A percentile compares a stretch with the other conserved stretches of the same genome.
These are phyloP conservation scores for Acanthamoeba triangularis DNA, from an alignment of 208 protist genomes.

Conservation along the genomic window DNA sequence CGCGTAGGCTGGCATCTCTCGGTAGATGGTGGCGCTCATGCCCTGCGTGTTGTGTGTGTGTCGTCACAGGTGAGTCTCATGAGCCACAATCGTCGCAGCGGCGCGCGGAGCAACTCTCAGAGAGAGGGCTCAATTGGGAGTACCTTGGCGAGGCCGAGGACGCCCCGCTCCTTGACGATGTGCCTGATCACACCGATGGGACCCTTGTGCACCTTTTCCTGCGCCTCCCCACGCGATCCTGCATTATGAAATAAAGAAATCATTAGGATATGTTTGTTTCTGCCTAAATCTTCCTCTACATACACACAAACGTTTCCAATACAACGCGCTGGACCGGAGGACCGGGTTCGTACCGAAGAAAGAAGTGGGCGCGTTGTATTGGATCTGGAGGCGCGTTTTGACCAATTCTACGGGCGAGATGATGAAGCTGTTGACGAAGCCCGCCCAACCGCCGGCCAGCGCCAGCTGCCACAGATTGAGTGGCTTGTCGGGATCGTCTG, in stretches of 20 bases:
- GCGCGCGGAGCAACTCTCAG: too few relatives aligned
- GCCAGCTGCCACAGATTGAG: conserved; percentile 69
- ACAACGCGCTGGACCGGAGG: too few relatives aligned
- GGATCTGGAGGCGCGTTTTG: conserved; percentile 73
- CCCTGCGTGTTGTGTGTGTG: not conserved
- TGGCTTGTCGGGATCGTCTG: conserved; percentile 19
- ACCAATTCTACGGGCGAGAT: conserved; percentile 63
- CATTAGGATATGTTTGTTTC: not conserved
- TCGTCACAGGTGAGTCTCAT: not conserved
- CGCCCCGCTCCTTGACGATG: conserved; percentile 40
- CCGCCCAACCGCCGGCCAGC: conserved; percentile 49
- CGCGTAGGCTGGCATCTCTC: conserved; percentile 59
- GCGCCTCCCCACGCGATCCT: not conserved
- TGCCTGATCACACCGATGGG: conserved; percentile 10
- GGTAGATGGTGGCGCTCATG: conserved; percentile 55
- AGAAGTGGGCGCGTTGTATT: conserved; percentile 18
- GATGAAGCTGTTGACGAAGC: conserved; percentile 72
- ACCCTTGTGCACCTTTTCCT: conserved; percentile 27
- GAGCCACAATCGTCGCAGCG: not conserved
- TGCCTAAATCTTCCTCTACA: too few relatives aligned
- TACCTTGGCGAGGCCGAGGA: conserved; percentile 36
- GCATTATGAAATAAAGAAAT: not conserved
- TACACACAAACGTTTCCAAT: too few relatives aligned
- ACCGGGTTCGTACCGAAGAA: conserved; percentile 20
- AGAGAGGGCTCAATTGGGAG: not conserved